These are phyloP conservation scores for Cyamopsis tetragonoloba DNA, from an alignment of 306 rosid species.

Conservation along the genomic window DNA sequence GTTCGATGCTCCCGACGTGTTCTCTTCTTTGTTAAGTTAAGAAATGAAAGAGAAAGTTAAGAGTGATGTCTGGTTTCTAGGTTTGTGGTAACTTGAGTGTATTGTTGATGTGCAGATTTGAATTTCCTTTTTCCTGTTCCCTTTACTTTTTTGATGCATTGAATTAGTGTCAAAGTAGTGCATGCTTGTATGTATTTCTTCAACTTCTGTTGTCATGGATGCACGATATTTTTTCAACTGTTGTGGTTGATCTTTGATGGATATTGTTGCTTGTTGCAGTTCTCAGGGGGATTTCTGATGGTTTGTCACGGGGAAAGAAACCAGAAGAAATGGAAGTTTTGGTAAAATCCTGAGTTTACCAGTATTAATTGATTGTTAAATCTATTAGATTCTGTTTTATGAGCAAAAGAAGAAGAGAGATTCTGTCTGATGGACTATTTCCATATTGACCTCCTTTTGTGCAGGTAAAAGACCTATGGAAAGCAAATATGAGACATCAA, in stretches of 20 bases:
- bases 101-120: not conserved
- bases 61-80: not conserved
- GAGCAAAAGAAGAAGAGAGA: not conserved
- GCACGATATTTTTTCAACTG: not conserved
- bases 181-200: not conserved
- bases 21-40: not conserved
- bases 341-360: conserved; percentile 37
- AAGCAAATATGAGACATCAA: conserved; percentile 63
- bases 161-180: not conserved
- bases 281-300: conserved; percentile 89
- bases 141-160: not conserved
- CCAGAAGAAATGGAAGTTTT: conserved; percentile 68
- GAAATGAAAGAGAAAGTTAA: not conserved
- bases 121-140: not conserved
- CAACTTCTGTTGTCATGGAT: not conserved
- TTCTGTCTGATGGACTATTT: not conserved
- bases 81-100: not conserved
- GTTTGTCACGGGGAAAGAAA: conserved; percentile 82
- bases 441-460: conserved; percentile 11
- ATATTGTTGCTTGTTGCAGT: conserved; percentile 49
- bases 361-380: not conserved
- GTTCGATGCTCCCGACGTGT: not conserved
- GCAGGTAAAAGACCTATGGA: conserved; percentile 60
- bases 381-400: not conserved
- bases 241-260: not conserved